A percentile compares a stretch with the other conserved stretches of the same genome.
These are phyloP conservation scores for Curvularia lunata DNA, from an alignment of 2,329 filamentous ascomycete species.

Conservation along the genomic window DNA sequence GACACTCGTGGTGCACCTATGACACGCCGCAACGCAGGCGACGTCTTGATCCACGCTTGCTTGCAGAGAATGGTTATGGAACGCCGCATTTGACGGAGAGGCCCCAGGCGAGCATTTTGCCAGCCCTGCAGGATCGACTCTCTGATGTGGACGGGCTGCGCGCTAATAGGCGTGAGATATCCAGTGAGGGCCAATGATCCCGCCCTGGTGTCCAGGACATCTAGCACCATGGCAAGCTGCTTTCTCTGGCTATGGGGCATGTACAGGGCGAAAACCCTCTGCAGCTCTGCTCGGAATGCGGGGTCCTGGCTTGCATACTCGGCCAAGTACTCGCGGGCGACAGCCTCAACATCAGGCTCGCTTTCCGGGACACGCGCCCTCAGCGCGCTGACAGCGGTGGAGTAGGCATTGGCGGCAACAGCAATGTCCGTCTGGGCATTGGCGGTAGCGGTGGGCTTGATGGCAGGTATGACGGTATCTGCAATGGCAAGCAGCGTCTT, in stretches of 20 bases:
- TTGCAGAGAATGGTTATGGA: conserved; percentile 63
- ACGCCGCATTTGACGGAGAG: conserved; percentile 63
- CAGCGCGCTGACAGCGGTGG: conserved; percentile 51
- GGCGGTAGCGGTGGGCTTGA: conserved; percentile 53
- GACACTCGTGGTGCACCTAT: conserved; percentile 66
- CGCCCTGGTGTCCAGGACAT: conserved; percentile 62
- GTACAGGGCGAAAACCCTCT: conserved; percentile 56
- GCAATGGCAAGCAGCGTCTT: conserved; percentile 62
- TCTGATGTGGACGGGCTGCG: conserved; percentile 66
- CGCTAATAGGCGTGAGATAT: conserved; percentile 66
- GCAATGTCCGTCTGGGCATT: conserved; percentile 50
- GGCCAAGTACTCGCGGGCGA: conserved; percentile 61
- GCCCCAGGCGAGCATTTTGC: conserved; percentile 62
- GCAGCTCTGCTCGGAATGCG: conserved; percentile 60
- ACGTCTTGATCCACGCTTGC: conserved; percentile 62
- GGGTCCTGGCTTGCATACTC: conserved; percentile 60
- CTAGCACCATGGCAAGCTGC: conserved; percentile 60
- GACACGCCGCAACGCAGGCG: conserved; percentile 61
- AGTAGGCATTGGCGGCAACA: conserved; percentile 60
- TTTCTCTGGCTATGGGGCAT: conserved; percentile 58
- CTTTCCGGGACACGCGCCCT: conserved; percentile 31
- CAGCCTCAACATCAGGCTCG: conserved; percentile 47
- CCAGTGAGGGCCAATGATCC: conserved; percentile 72
- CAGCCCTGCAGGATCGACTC: conserved; percentile 69
- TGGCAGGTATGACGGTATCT: conserved; percentile 65